Evolutionary conservation across 768 basidiomycete species (phyloP).

Genomic region (Cubamyces lactineus): DNA sequence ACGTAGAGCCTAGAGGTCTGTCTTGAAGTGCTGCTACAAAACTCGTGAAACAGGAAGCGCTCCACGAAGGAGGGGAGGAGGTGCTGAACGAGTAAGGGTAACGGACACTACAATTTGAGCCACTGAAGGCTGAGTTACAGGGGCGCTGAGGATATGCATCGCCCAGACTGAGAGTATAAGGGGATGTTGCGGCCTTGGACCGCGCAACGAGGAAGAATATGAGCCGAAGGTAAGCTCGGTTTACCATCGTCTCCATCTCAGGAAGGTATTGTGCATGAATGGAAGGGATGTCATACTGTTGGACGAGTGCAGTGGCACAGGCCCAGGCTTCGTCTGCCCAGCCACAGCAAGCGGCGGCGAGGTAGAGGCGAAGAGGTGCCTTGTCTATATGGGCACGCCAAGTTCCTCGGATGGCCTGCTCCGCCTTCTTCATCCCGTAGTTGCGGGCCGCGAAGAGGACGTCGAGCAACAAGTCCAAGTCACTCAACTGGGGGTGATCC

Average conservation of each 20-base stretch:
- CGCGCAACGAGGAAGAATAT: constrained; percentile 42
- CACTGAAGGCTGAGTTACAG: neutral
- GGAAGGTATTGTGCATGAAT: neutral
- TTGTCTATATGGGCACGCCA: neutral
- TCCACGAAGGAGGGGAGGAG: neutral
- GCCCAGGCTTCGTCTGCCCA: constrained; percentile 46
- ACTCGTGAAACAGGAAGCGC: neutral
- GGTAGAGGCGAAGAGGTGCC: constrained; percentile 16
- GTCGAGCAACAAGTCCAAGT: neutral
- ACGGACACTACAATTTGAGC: neutral
- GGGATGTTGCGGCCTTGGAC: constrained; percentile 38
- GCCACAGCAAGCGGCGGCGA: constrained; percentile 40
- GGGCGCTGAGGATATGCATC: neutral
- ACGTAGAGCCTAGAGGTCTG: neutral
- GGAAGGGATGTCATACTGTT: constrained; percentile 22
- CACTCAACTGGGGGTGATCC: constrained; percentile 26
- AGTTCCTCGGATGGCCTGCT: neutral
- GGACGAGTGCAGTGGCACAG: constrained; percentile 33
- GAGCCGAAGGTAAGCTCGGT: constrained; percentile 2
- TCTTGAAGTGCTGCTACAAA: neutral
- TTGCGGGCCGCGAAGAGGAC: constrained; percentile 11
- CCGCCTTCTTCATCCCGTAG: constrained; percentile 4
- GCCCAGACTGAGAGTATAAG: neutral
- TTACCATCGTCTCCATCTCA: constrained; percentile 8
- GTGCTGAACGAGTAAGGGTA: neutral